A percentile compares a stretch with the other conserved stretches of the same genome.
Conservation (phyloP, 768 basidiomycete species). For the Myochromella boudieri region DNA sequence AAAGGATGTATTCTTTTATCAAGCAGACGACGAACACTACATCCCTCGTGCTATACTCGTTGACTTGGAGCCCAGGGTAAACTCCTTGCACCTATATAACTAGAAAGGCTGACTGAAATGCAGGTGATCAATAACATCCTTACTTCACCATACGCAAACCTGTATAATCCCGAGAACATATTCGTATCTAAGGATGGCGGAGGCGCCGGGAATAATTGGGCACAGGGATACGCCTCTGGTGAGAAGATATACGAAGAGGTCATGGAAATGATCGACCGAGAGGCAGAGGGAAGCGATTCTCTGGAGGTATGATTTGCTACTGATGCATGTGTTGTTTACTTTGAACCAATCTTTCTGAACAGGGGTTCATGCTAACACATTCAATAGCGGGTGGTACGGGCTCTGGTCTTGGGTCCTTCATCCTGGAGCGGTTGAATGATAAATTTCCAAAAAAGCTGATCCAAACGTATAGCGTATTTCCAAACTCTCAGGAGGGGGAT, state of each 20-base stretch:
- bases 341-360: constrained; percentile 3
- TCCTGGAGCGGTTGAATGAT: constrained; percentile 95
- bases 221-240: constrained; percentile 88
- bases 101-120: constrained; percentile 11
- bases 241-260: constrained; percentile 93
- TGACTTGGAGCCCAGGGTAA: constrained; percentile 93
- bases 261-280: constrained; percentile 98
- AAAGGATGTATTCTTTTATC: constrained; percentile 99
- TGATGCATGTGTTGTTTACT: neutral
- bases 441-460: constrained; percentile 99
- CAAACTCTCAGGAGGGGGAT: constrained; percentile 89
- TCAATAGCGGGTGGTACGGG: constrained; percentile 99
- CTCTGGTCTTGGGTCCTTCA: constrained; percentile 96
- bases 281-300: constrained; percentile 96
- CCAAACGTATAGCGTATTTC: constrained; percentile 98
- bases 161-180: constrained; percentile 99
- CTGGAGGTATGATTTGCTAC: constrained; percentile 65
- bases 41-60: constrained; percentile 96
- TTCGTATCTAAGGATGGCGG: constrained; percentile 95
- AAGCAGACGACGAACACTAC: constrained; percentile 99
- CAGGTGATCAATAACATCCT: constrained; percentile 97
- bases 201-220: constrained; percentile 99
- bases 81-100: constrained; percentile 22
- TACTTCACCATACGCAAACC: constrained; percentile 79
- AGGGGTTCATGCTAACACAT: constrained; percentile 99